A percentile compares a stretch with the other conserved stretches of the same genome.
Evolutionary conservation across 257 asterid species (phyloP).

Genomic region (Penstemon barbatus): DNA sequence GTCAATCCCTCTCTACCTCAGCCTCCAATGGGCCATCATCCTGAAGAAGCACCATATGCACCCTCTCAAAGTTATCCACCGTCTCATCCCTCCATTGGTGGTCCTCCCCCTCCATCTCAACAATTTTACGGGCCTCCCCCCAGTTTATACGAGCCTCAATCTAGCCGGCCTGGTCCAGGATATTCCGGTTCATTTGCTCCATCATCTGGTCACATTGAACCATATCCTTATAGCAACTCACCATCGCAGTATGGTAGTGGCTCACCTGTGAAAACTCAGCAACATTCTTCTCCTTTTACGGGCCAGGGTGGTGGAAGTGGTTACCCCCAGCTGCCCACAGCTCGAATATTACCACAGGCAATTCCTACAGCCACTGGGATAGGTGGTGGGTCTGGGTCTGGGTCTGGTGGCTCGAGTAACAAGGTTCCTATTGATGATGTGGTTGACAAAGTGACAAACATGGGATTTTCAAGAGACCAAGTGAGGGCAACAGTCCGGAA

Average conservation of each 20-base stretch:
- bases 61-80: conserved; percentile 60
- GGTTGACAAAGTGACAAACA: conserved; percentile 85
- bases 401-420: conserved; percentile 60
- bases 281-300: conserved; percentile 42
- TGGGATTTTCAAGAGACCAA: conserved; percentile 94
- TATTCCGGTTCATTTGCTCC: conserved; percentile 63
- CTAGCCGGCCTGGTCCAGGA: conserved; percentile 67
- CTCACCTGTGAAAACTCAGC: conserved; percentile 59
- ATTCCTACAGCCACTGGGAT: conserved; percentile 77
- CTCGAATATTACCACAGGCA: conserved; percentile 83
- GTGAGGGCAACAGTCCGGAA: conserved; percentile 80
- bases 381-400: conserved; percentile 45
- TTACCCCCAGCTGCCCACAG: conserved; percentile 89
- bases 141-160: conserved; percentile 65
- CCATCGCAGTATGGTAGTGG: conserved; percentile 59
- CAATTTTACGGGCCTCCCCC: conserved; percentile 59
- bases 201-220: conserved; percentile 56
- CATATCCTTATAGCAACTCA: conserved; percentile 60
- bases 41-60: conserved; percentile 62
- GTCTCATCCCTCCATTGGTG: conserved; percentile 50
- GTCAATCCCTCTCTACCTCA: conserved; percentile 51
- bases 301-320: conserved; percentile 63
- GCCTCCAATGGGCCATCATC: conserved; percentile 56
- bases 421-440: conserved; percentile 90
- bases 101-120: conserved; percentile 55